These are phyloP conservation scores for Skeletonema marinoi DNA, from an alignment of 108 stramenopile genomes.

Conservation along the genomic window DNA sequence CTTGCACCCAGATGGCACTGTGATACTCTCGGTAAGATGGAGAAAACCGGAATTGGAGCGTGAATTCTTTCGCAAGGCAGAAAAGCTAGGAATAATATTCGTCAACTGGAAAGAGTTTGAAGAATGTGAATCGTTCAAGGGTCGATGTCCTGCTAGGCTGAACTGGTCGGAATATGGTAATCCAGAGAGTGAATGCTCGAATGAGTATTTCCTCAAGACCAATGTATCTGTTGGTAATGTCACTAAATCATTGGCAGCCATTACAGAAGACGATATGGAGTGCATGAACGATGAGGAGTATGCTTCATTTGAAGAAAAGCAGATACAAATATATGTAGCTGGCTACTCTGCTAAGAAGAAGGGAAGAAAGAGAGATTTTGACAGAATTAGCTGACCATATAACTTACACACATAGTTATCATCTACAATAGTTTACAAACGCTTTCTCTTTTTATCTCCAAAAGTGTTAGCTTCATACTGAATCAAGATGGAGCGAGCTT, in stretches of 20 bases:
- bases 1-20: constrained; percentile 45
- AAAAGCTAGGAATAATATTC: constrained; percentile 22
- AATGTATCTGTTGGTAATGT: constrained; percentile 20
- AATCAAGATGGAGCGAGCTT: not conserved
- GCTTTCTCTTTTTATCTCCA: not conserved
- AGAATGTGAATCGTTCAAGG: constrained; percentile 3
- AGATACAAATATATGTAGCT: constrained; percentile 69
- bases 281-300: constrained; percentile 57
- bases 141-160: constrained; percentile 39
- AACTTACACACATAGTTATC: not conserved
- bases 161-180: constrained; percentile 64
- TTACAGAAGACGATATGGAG: constrained; percentile 50
- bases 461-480: not conserved
- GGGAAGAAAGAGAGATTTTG: not conserved
- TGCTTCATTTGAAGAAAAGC: constrained; percentile 60
- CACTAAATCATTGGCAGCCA: constrained; percentile 49
- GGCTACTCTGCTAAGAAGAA: not conserved
- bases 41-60: constrained; percentile 75
- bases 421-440: not conserved
- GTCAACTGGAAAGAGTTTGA: constrained; percentile 28
- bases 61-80: constrained; percentile 55
- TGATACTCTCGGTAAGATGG: constrained; percentile 71
- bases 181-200: constrained; percentile 50
- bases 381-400: not conserved
- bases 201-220: constrained; percentile 57